Evolutionary conservation across 2,329 filamentous ascomycete genomes (phyloP).

Genomic region (Colletotrichum sp.): DNA sequence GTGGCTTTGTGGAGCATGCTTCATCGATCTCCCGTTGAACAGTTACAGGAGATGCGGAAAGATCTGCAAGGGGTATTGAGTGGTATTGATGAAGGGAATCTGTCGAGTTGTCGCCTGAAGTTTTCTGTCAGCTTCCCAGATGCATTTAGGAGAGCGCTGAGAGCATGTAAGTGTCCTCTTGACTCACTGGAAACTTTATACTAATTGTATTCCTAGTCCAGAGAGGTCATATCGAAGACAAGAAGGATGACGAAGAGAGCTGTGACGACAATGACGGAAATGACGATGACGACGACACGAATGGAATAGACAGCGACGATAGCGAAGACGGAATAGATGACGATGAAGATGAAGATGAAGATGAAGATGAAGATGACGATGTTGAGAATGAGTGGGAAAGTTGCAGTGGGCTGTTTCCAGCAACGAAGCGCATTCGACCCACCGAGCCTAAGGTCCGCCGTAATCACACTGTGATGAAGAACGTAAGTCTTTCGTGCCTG

Average conservation of each 20-base stretch:
- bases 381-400: not conserved
- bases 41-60: not conserved
- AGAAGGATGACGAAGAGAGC: not conserved
- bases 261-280: not conserved
- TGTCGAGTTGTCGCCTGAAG: not conserved
- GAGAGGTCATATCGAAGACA: not conserved
- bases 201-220: not conserved
- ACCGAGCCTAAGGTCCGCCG: not conserved
- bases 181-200: rapidly evolving
- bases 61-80: not conserved
- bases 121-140: not conserved
- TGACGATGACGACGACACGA: not conserved
- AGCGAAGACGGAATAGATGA: not conserved
- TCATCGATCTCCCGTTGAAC: not conserved
- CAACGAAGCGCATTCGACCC: rapidly evolving
- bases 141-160: rapidly evolving
- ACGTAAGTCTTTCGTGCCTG: not conserved
- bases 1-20: not conserved
- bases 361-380: not conserved
- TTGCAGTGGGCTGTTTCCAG: not conserved
- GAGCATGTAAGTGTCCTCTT: not conserved
- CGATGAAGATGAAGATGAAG: not conserved
- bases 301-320: not conserved
- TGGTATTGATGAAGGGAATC: not conserved
- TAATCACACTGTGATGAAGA: not conserved